Evolutionary conservation across 176 grass and related monocot genomes (phyloP), one percentile per base, ranked within the genome.

Genomic region (Urochloa ruziziensis): DNA sequence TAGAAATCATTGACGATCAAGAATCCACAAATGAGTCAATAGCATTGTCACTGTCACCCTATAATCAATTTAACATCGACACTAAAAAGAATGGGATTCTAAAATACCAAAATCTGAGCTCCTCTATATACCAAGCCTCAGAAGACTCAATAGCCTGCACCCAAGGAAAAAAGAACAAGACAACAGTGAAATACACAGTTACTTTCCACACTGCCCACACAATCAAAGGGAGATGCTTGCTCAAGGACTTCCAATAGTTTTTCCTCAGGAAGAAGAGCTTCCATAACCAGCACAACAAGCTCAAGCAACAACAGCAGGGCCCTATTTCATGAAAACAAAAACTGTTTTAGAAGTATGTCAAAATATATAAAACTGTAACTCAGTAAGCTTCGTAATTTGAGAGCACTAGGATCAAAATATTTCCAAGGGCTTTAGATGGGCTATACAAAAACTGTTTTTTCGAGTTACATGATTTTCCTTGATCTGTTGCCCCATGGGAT

Each of bases 291-390:
- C 36, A 62, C 59, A 83, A 37, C 62, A 71, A 53, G 67, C 60
- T 94, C 86, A 97, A 82, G 82, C 94, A 83, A 86, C 91, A 62
- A 94, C 87, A 67, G 85, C 81, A 68, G 94, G 84, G 49, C 91
- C 94, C 91, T 97, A 59, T 74, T 83, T 25, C 33, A 27, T 25
- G 16, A 73, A 75, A 65, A 88, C 56, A 64, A 70, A 88, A 36
- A 14, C n/a, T 51, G 29, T 15, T 56, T 69, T 25, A 73, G 4
- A 33, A 66, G 34, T 9, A 35, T 75, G 15, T n/a, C 34, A 13
- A 91, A 67, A 33, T 15, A 58, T 57, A 40, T 10, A 82, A 35
- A 29, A 85, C 36, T 61, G 39, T 73, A 69, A 56, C 25, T 70
- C 19, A n/a, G 44, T 10, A 78, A 89, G 17, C 21, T 82, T 2